phyloP scores from a whole-genome alignment of 2,329 filamentous ascomycete genomes.

The Botrytis sinoallii region DNA sequence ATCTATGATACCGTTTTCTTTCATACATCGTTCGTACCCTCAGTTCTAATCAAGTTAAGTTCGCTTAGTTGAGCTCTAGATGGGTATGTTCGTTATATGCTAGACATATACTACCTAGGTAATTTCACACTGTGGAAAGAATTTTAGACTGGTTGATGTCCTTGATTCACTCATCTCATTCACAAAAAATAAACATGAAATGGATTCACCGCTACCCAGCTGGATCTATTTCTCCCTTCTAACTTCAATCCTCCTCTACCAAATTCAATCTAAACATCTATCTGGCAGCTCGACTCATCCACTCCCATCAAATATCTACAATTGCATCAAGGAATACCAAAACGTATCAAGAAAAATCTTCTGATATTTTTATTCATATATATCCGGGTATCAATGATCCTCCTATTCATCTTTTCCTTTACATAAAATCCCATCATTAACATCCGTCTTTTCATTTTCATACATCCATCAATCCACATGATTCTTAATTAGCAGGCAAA shows the following conservation, averaged over 20 bases:
- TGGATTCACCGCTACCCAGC: neutral
- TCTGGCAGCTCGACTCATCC: neutral
- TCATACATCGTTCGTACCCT: too few relatives aligned
- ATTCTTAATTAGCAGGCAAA: neutral
- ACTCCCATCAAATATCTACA: neutral
- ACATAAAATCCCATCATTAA: neutral
- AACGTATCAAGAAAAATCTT: neutral
- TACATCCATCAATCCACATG: neutral
- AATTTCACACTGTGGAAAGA: too few relatives aligned
- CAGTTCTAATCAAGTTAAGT: neutral
- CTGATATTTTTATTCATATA: neutral
- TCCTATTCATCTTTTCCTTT: neutral
- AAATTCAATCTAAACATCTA: neutral
- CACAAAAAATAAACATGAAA: too few relatives aligned
- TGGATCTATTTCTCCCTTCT: neutral
- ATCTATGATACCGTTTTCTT: neutral
- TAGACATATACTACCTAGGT: too few relatives aligned
- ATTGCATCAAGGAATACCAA: neutral
- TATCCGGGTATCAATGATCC: slow-evolving; percentile 9
- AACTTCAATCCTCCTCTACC: neutral
- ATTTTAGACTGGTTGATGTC: neutral
- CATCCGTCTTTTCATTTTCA: neutral
- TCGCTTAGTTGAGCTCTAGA: neutral
- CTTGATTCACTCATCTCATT: neutral
- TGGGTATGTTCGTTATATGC: neutral